Percentiles rank a stretch among this genome's conserved stretches.
Evolutionary conservation across 208 protist species (phyloP).

Genomic region (Crithidia fasciculata): DNA sequence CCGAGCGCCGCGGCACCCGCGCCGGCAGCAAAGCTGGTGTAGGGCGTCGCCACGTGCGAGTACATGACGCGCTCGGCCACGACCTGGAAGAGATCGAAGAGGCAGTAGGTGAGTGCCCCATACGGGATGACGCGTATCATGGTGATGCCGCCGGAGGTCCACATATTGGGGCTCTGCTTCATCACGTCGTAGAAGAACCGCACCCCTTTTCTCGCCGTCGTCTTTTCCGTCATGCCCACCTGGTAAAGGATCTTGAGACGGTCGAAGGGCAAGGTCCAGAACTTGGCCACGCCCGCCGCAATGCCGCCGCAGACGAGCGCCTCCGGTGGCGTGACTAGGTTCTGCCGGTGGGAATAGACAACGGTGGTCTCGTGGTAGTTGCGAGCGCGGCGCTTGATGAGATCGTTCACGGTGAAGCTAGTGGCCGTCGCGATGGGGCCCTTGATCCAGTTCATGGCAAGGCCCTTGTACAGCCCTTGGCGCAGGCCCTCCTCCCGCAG

Average conservation of each 20-base stretch:
- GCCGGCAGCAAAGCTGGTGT: conserved; percentile 85
- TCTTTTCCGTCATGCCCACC: conserved; percentile 65
- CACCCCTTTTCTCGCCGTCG: conserved; percentile 34
- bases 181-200: conserved; percentile 58
- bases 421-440: conserved; percentile 90
- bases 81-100: conserved; percentile 92
- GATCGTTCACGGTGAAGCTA: conserved; percentile 93
- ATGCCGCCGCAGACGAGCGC: conserved; percentile 89
- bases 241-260: conserved; percentile 95
- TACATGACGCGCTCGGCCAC: conserved; percentile 71
- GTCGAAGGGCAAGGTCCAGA: conserved; percentile 92
- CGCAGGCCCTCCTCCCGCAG: conserved; percentile 80
- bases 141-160: conserved; percentile 89
- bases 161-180: conserved; percentile 77
- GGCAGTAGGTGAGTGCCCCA: conserved; percentile 91
- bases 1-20: conserved; percentile 83
- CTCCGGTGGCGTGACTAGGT: conserved; percentile 72
- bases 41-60: conserved; percentile 70
- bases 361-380: conserved; percentile 74
- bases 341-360: conserved; percentile 40
- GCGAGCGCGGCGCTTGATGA: conserved; percentile 77
- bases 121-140: conserved; percentile 94
- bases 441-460: conserved; percentile 96
- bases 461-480: conserved; percentile 89
- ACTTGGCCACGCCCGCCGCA: conserved; percentile 90